Evolutionary conservation across 352 stramenopile species (phyloP), one percentile per base, ranked within the genome.

Genomic region (Phytophthora cactorum): DNA sequence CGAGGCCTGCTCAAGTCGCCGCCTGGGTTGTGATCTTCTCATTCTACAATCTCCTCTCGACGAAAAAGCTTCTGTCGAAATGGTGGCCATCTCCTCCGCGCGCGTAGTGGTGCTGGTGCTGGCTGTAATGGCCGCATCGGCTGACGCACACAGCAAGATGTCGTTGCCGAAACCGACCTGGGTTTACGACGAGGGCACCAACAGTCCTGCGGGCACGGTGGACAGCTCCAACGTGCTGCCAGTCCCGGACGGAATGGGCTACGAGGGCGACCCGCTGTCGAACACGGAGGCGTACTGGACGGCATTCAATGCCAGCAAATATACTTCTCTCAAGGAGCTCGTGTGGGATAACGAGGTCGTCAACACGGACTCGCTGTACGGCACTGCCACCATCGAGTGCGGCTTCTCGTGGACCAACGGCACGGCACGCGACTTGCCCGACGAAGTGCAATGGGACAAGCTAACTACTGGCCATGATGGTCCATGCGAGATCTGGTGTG

Each of bases 401-500:
- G 79, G 79, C 4, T 83, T 61, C 66, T 79, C 70, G 51, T 66
- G 57, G 38, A 66, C 65, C 3, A 77, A 74, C 27, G 75, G 70
- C 22, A 77, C 63, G 4, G 62, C 70, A 1, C 72, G 66, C 39
- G 61, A 71, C 25, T 66, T 84, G 38, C 74, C 74, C 5, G 68
- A 84, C 14, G 56, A 57, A 25, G 74, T 84, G 3, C 34, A 79
- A 57, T 84, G 77, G 77, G 61, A 78, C 63, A 63, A 74, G 47
- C 66, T 84, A 17, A 79, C 72, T 10, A 60, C 57, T 1, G 69
- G 63, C 14, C 71, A 84, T 43, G 65, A 81, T 36, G 78, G 78
- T n/a, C 78, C 78, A 15, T 84, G 74, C 14, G 78, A 87, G 55
- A 57, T 84, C 49, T 87, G 78, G 76, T 84, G 75, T 50, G 78